These are phyloP conservation scores for Trichoderma hamatum DNA, from an alignment of 2,329 filamentous ascomycete species.

Conservation along the genomic window DNA sequence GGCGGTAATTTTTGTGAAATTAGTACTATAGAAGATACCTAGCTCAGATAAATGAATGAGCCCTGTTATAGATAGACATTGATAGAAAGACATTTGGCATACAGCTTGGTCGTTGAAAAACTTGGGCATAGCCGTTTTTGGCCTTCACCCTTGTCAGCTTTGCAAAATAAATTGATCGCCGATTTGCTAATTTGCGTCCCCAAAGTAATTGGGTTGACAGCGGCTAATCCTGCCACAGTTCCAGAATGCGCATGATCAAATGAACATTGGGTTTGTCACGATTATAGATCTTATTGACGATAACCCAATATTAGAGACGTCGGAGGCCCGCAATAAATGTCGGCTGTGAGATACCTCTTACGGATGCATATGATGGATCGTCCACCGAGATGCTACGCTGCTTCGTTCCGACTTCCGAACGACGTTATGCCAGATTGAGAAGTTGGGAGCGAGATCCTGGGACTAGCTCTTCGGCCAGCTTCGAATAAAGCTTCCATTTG, in stretches of 20 bases:
- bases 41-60: background rate
- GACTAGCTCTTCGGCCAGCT: no score
- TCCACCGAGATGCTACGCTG: background rate
- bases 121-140: background rate
- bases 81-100: background rate
- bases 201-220: no score
- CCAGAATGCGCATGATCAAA: background rate
- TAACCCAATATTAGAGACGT: background rate
- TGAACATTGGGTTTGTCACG: background rate
- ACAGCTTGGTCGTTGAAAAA: background rate
- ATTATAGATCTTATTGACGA: background rate
- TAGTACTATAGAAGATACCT: background rate
- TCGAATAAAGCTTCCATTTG: background rate
- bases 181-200: background rate
- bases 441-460: background rate
- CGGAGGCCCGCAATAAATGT: background rate
- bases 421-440: background rate
- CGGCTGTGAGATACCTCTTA: background rate
- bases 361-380: background rate
- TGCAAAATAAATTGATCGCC: background rate
- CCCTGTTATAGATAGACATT: background rate
- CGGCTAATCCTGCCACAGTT: background rate
- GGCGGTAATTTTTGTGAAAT: background rate
- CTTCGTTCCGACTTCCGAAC: background rate
- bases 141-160: background rate